Evolutionary conservation across 352 stramenopile genomes (phyloP), one percentile per base, ranked within the genome.

Genomic region (Plasmopara halstedii): DNA sequence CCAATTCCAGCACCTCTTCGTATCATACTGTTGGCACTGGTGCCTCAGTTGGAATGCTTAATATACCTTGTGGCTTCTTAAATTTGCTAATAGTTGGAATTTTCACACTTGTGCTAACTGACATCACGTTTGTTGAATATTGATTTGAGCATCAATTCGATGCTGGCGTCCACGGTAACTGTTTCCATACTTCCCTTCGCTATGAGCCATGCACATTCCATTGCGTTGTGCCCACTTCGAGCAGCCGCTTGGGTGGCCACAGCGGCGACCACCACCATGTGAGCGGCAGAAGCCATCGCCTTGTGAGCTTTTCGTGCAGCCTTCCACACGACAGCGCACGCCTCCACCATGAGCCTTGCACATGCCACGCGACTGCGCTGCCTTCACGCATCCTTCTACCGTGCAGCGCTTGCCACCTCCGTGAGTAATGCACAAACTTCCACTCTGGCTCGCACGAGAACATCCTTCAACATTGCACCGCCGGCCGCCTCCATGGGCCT

Each of bases 121-220:
- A n/a, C n/a, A 42, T 57, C 46, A 58, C 22, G 52, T 46, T 22
- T 62, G 25, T 18, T 62, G 33, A 23, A 26, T 37, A 20, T 47
- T 22, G 2, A 26, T 4, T 8, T 37, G 38, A 11, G 6, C 38
- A 49, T 42, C 53, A 42, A 56, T 67, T 25, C 76, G 73, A 19
- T 74, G 37, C 27, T 85, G 55, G 4, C 78, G 62, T 2, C 78
- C 78, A 41, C 78, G 73, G 37, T 89, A 89, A 48, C 78, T 89
- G 47, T 86, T 88, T 21, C 78, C 78, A 33, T 91, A 91, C 38
- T 78, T 81, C 17, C 79, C 79, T 46, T 90, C 79, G 35, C 76
- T 88, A 46, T 90, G 79, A 1, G 73, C 77, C 79, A 90, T 90
- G 64, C 78, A 90, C 73, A 88, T 88, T 14, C 78, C 78, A 35